Evolutionary conservation across 2,329 filamentous ascomycete species (phyloP), one percentile per base, ranked within the genome.

Genomic region (Neofusicoccum sp.): DNA sequence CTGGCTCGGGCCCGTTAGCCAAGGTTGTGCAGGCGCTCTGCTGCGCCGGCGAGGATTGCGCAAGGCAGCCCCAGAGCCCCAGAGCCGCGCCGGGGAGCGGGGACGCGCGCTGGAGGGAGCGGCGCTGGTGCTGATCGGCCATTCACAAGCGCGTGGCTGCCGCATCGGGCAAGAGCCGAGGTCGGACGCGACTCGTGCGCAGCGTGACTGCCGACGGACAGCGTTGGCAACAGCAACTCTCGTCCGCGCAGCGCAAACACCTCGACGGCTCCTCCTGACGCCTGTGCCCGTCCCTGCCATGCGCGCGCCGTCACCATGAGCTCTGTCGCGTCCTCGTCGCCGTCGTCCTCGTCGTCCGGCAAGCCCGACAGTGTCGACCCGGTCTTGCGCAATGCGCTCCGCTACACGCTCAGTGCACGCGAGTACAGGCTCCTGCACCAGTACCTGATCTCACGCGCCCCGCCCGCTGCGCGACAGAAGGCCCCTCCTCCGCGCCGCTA

Each of bases 351-450:
- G 31, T 65, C 71, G 36, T 61, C 68, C 20, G 66, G 65, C 58
- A 69, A 69, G 61, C 59, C 67, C 24, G 66, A 72, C 33, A 65
- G 54, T 6, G 38, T 82, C 62, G 89, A 93, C 66, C 89, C 90
- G 4, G 82, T 96, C 64, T 82, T 96, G 61, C 90, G 90, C 75
- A 96, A 95, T 74, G 88, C 91, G 44, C 82, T 97, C 62, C 88
- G 92, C 66, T 93, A 96, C 76, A 95, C 90, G 61, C 75, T 87
- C 58, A 91, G 93, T 71, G 87, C 91, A 43, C 86, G 88, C 73
- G 93, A 97, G 74, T 97, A 97, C 75, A 88, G 90, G 66, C 79
- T 88, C 1, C 84, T 97, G 16, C 91, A 96, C 75, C 88, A 89
- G 70, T 92, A 93, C 71, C 83, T 96, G 58, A 82, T 95, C 54